Conservation (phyloP, 768 basidiomycete genomes). For the Russula olivacea region DNA sequence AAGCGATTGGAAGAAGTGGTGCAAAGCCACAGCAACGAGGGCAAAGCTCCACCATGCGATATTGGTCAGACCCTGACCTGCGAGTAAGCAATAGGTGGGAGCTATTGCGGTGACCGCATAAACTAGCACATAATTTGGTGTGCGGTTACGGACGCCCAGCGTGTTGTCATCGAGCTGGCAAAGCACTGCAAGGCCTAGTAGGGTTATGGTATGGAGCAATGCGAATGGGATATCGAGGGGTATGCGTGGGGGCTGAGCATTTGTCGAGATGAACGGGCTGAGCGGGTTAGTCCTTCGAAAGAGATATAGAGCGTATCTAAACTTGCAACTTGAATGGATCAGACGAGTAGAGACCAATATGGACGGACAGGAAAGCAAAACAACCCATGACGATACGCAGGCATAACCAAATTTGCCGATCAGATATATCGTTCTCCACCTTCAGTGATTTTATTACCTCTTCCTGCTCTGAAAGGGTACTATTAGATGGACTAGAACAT, state of each 20-base stretch:
- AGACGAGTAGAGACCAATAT: background rate
- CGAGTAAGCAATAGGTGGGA: slow-evolving; percentile 34
- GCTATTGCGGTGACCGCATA: slow-evolving; percentile 43
- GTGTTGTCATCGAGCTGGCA: background rate
- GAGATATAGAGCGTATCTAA: slow-evolving; percentile 34
- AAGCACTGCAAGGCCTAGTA: slow-evolving; percentile 7
- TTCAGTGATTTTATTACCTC: slow-evolving; percentile 48
- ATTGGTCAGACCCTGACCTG: slow-evolving; percentile 13
- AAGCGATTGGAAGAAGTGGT: slow-evolving; percentile 32
- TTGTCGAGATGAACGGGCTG: slow-evolving; percentile 37
- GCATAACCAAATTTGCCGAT: slow-evolving; percentile 37
- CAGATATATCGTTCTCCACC: slow-evolving; percentile 39
- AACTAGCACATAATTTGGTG: slow-evolving; percentile 1
- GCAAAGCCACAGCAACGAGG: slow-evolving; percentile 1
- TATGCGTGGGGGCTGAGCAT: slow-evolving; percentile 13
- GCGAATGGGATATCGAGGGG: slow-evolving; percentile 16
- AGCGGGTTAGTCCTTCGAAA: slow-evolving; percentile 44
- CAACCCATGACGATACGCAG: slow-evolving; percentile 31
- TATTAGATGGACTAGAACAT: background rate
- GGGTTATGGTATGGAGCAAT: slow-evolving; percentile 26
- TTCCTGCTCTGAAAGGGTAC: slow-evolving; percentile 48
- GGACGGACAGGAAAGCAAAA: slow-evolving; percentile 17
- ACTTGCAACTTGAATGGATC: slow-evolving; percentile 4
- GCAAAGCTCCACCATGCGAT: slow-evolving; percentile 22
- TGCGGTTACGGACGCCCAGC: background rate